phyloP scores from a whole-genome alignment of 2,329 filamentous ascomycete species.

The Tolypocladium paradoxum region DNA sequence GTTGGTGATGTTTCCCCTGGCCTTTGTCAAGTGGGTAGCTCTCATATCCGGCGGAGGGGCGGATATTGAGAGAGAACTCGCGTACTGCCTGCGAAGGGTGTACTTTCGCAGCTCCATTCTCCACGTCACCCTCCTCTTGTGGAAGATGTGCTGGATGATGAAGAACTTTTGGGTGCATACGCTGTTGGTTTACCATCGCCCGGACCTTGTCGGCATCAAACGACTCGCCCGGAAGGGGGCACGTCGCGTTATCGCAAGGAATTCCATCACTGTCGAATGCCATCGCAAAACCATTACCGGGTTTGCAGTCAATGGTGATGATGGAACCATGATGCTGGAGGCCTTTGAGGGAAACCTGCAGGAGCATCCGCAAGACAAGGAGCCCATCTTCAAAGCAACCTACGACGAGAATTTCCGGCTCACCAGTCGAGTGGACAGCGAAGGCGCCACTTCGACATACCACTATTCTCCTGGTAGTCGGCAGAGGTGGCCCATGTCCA shows the following conservation, averaged over 20 bases:
- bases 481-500: constrained; percentile 14
- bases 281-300: constrained; percentile 20
- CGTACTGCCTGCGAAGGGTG: constrained; percentile 18
- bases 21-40: constrained; percentile 20
- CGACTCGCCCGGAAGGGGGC: constrained; percentile 21
- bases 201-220: constrained; percentile 18
- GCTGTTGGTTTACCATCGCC: constrained; percentile 21
- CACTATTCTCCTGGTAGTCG: constrained; percentile 10
- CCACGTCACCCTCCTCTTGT: constrained; percentile 16
- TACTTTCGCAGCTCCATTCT: constrained; percentile 13
- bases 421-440: constrained; percentile 10
- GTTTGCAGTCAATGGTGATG: constrained; percentile 15
- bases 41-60: constrained; percentile 22
- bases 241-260: constrained; percentile 14
- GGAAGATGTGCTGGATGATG: constrained; percentile 19
- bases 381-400: constrained; percentile 13
- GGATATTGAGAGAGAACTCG: constrained; percentile 24
- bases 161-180: constrained; percentile 21
- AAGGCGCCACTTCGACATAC: constrained; percentile 13
- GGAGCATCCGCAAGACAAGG: constrained; percentile 9
- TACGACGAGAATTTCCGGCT: constrained; percentile 19
- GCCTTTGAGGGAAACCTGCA: constrained; percentile 16
- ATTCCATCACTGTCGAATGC: constrained; percentile 18
- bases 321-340: constrained; percentile 15
- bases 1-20: constrained; percentile 11